Evolutionary conservation across 176 grass and related monocot genomes (phyloP).

Genomic region (Pharus latifolius): DNA sequence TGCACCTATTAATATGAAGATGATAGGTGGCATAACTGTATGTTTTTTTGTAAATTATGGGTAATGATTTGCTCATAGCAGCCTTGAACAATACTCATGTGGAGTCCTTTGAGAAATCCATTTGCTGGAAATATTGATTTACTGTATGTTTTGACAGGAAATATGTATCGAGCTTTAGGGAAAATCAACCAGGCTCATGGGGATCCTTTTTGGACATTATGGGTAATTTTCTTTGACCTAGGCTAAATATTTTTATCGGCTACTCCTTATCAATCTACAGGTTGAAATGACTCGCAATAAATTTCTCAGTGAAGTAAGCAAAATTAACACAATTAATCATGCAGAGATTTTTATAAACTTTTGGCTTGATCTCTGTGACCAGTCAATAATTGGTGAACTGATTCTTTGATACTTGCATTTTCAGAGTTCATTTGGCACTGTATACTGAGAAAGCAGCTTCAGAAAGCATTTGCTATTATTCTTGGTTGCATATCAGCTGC

Average conservation of each 20-base stretch:
- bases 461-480: conserved; percentile 68
- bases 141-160: conserved; percentile 45
- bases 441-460: conserved; percentile 90
- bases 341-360: background rate
- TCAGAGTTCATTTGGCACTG: conserved; percentile 91
- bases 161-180: conserved; percentile 84
- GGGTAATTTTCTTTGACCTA: conserved; percentile 41
- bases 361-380: background rate
- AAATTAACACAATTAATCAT: background rate
- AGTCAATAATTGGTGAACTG: background rate
- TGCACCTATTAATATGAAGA: background rate
- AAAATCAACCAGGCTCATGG: conserved; percentile 39
- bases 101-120: background rate
- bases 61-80: conserved; percentile 6
- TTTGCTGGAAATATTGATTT: background rate
- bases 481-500: conserved; percentile 88
- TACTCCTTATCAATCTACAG: background rate
- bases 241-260: background rate
- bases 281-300: background rate
- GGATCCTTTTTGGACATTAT: conserved; percentile 70
- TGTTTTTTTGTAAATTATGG: too few species aligned
- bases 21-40: background rate
- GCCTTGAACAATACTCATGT: background rate
- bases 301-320: background rate
- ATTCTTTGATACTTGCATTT: conserved; percentile 21